Base-by-base conservation (phyloP, 495 filamentous ascomycete species). In the Hypoxylon lienhwacheense region DNA sequence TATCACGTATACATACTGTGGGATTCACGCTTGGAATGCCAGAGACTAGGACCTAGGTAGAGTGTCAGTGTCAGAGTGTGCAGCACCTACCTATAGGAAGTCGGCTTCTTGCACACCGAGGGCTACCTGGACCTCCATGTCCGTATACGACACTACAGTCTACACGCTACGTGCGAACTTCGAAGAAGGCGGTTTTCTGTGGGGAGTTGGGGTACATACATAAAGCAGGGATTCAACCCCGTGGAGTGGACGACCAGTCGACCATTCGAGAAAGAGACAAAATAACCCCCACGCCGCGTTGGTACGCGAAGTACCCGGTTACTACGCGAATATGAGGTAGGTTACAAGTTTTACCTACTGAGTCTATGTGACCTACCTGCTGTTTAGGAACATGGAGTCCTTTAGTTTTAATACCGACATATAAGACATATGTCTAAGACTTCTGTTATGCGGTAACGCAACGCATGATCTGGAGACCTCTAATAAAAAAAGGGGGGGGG, bases 151-250 rank as follows among this genome's bases (percentile, higher is more conserved):
- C 25, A 8, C 8, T 26, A 41, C 21, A 39, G n/a, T n/a, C n/a
- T n/a, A n/a, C n/a, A n/a, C n/a, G n/a, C n/a, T 11, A 39, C 46
- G 28, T 42, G 48, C 48, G 48, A 53, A 59, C 35, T 35, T 19
- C 22, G 41, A 34, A 43, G 29, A 53, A 47, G 42, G 47, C n/a
- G n/a, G n/a, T n/a, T 15, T 40, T 53, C 33, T 60, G 45, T 50
- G 50, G 50, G 45, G 50, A 53, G 28, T 59, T 51, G 57, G 57
- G 57, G 57, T 61, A 61, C 50, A 55, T 55, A 22, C n/a, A n/a
- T n/a, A 47, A 29, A 46, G 29, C 57, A 61, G 41, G 57, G 57
- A 61, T 61, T 51, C 41, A 54, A 55, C 57, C 57, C 57, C 57
- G 51, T 61, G 57, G 57, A 61, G 57, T 55, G 50, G 50, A 49